Conservation (phyloP, 306 rosid species). For the Elaeagnus macrophylla region DNA sequence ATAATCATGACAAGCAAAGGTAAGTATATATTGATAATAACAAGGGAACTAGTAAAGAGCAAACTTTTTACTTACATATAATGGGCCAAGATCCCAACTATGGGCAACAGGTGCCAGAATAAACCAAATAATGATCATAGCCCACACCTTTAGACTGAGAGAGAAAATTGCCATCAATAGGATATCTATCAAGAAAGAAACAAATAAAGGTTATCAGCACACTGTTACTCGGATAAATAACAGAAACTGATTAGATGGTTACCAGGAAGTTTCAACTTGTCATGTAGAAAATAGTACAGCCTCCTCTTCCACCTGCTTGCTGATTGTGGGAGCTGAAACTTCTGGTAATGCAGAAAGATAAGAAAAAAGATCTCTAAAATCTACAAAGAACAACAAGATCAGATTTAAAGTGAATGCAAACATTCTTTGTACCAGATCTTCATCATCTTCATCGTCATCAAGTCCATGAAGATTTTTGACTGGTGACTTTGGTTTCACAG, state of each 20-base stretch:
- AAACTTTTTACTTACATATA: slow-evolving; percentile 49
- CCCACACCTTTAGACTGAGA: slow-evolving; percentile 76
- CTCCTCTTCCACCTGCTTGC: slow-evolving; percentile 78
- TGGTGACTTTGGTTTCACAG: slow-evolving; percentile 90
- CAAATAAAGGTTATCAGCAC: slow-evolving; percentile 24
- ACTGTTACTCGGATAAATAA: slow-evolving; percentile 7
- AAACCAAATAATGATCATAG: slow-evolving; percentile 66
- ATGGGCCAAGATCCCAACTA: slow-evolving; percentile 77
- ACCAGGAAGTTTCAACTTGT: slow-evolving; percentile 90
- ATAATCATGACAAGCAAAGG: too few relatives aligned
- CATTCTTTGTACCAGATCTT: slow-evolving; percentile 60
- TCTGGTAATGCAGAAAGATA: slow-evolving; percentile 38
- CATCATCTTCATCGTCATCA: slow-evolving; percentile 69
- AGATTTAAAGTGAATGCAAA: slow-evolving; percentile 11
- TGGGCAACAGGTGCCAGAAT: slow-evolving; percentile 84
- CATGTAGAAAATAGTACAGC: slow-evolving; percentile 63
- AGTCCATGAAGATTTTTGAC: slow-evolving; percentile 38
- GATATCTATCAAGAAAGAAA: slow-evolving; percentile 53
- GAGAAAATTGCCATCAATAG: slow-evolving; percentile 81
- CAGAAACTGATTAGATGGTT: slow-evolving; percentile 17
- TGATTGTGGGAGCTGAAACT: slow-evolving; percentile 78
- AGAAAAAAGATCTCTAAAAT: slow-evolving; percentile 7
- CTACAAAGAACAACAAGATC: slow-evolving; percentile 3
- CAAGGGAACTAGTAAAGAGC: slow-evolving; percentile 2
- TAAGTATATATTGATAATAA: neutral